Evolutionary conservation across 441 rosid species (phyloP).

Genomic region (Omphalea diandra): DNA sequence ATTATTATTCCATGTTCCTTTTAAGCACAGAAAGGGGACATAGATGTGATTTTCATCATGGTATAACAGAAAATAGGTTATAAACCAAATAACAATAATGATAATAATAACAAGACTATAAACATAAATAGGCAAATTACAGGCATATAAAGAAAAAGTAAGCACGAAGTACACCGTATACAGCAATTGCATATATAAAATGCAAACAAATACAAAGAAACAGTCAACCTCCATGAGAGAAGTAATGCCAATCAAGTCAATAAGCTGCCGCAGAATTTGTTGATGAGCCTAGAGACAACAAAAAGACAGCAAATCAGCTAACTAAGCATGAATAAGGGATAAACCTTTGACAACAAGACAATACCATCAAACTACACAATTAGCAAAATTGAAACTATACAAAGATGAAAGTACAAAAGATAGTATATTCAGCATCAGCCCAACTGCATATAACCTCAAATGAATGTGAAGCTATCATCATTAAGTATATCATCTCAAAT

Average conservation of each 20-base stretch:
- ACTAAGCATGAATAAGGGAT: not conserved
- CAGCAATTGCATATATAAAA: not conserved
- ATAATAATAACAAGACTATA: too few relatives aligned
- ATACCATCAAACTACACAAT: not conserved
- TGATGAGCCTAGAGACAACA: conserved; percentile 59
- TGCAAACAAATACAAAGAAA: conserved; percentile 15
- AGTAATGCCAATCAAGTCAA: conserved; percentile 89
- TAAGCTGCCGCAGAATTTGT: conserved; percentile 62
- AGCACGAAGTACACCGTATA: not conserved
- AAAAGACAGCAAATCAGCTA: conserved; percentile 20
- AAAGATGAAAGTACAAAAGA: not conserved
- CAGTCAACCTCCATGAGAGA: conserved; percentile 90
- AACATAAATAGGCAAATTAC: not conserved
- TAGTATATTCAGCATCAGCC: not conserved
- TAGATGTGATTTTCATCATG: not conserved
- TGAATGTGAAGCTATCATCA: not conserved
- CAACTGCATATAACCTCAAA: not conserved
- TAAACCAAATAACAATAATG: not conserved
- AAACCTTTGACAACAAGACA: not conserved
- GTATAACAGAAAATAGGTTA: not conserved
- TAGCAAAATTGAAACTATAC: not conserved
- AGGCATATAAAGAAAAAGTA: not conserved
- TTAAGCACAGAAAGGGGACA: not conserved
- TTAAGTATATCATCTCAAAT: not conserved
- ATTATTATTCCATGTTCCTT: not conserved